phyloP scores from a whole-genome alignment of 2,329 filamentous ascomycete species.

The Penicillium corylophilum region DNA sequence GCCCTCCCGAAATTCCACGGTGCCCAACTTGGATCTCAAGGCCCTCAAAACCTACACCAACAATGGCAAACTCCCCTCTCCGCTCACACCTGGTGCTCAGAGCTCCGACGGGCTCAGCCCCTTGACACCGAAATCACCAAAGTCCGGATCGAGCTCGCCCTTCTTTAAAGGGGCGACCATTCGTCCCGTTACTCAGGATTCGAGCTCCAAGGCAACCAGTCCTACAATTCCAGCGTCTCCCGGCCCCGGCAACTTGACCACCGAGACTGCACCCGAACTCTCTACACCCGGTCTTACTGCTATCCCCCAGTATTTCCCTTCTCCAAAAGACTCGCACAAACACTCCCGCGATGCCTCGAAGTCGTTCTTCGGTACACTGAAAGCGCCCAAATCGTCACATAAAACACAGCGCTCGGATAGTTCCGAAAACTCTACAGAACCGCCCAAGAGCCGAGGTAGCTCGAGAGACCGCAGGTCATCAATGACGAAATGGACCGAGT shows the following conservation, averaged over 20 bases:
- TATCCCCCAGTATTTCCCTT: conserved; percentile 47
- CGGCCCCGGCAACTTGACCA: conserved; percentile 19
- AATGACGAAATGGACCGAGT: conserved; percentile 40
- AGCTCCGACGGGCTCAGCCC: conserved; percentile 38
- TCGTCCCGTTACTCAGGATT: conserved; percentile 41
- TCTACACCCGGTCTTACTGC: conserved; percentile 46
- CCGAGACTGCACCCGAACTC: conserved; percentile 31
- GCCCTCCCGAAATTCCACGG: conserved; percentile 37
- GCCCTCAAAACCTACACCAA: conserved; percentile 31
- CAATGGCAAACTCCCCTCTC: conserved; percentile 30
- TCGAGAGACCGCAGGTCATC: conserved; percentile 44
- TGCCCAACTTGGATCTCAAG: conserved; percentile 41
- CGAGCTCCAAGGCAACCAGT: conserved; percentile 30
- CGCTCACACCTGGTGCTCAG: conserved; percentile 35
- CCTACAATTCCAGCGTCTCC: conserved; percentile 31
- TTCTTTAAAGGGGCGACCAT: conserved; percentile 42
- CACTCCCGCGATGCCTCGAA: conserved; percentile 47
- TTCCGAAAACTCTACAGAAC: conserved; percentile 37
- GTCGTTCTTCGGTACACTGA: conserved; percentile 49
- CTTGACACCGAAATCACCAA: conserved; percentile 40
- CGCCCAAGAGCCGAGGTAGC: conserved; percentile 43
- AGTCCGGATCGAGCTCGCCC: conserved; percentile 38
- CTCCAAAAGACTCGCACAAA: conserved; percentile 41
- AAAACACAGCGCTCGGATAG: conserved; percentile 43
- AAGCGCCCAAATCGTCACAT: conserved; percentile 48